Evolutionary conservation across 192 early-diverging fungal species (phyloP), one percentile per base, ranked within the genome.

Genomic region (Coemansia sp.): DNA sequence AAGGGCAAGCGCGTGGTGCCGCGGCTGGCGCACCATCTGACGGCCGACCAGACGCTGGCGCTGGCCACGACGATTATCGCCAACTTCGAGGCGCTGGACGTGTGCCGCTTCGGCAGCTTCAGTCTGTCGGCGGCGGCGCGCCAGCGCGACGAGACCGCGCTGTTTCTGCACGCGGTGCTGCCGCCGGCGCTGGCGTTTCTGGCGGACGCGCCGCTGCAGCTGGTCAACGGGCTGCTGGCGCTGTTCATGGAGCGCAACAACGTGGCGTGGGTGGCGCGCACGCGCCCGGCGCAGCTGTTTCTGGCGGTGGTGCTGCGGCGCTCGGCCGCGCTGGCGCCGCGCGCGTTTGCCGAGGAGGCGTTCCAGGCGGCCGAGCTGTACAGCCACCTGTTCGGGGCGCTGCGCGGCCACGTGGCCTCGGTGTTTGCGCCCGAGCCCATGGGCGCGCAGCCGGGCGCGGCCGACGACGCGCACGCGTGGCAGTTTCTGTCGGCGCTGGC

Each of bases 401-500:
- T 97, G 46, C 83, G 89, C 55, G 82, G 79, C 10, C 79, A 88
- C 43, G 88, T 95, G 55, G 69, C 81, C 8, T 56, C 80, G 22
- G 54, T 97, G n/a, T 97, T 97, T 65, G 61, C 58, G 25, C 23
- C 59, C 10, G 9, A 12, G 39, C 75, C 84, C 19, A 67, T 80
- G 6, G 59, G 67, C 14, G 50, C 70, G 12, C 62, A 69, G 15
- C 51, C 70, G 31, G 79, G 17, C 50, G 75, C 30, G 60, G 61
- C 58, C 53, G 82, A 41, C 84, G 94, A 97, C 65, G 80, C 92
- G 25, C 91, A 94, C 60, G 89, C 97, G 14, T 99, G 96, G 96
- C 94, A 97, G 62, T 99, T 99, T 57, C 76, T 99, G 70, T 92
- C 96, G 0, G 89, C 93, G 0, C 87, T 99, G 81, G 95, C 96